Evolutionary conservation across 2,329 filamentous ascomycete genomes (phyloP).

Genomic region (Hymenoscyphus scutula): DNA sequence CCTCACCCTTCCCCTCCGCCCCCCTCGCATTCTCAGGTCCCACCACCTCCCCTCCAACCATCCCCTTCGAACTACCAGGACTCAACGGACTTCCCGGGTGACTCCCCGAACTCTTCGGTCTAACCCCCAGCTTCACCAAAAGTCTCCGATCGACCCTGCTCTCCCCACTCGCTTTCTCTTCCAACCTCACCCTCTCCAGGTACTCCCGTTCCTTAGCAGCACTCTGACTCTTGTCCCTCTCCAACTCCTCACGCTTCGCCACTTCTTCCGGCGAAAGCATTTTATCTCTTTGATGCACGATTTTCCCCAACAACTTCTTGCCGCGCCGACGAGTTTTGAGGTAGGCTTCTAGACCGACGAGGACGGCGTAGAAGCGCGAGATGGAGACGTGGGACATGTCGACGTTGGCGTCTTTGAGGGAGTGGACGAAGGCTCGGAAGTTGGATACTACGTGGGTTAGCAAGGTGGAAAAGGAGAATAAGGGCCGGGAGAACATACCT

Average conservation of each 20-base stretch:
- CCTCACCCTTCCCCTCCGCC: not conserved
- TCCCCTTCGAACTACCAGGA: constrained; percentile 5
- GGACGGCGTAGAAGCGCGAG: constrained; percentile 75
- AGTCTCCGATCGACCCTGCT: constrained; percentile 34
- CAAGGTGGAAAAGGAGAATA: not conserved
- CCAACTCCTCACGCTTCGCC: constrained; percentile 54
- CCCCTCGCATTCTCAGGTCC: not conserved
- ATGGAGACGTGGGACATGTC: constrained; percentile 79
- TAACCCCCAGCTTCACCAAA: constrained; percentile 42
- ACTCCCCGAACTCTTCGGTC: constrained; percentile 6
- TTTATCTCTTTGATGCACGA: constrained; percentile 55
- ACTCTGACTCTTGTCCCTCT: constrained; percentile 60
- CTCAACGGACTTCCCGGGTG: not conserved
- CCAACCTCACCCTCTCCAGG: constrained; percentile 33
- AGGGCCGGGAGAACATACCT: too few relatives aligned
- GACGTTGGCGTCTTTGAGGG: constrained; percentile 67
- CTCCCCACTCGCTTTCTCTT: constrained; percentile 23
- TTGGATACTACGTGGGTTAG: constrained; percentile 50
- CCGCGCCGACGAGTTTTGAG: constrained; percentile 62
- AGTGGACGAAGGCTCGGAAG: constrained; percentile 77
- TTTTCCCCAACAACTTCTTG: constrained; percentile 52
- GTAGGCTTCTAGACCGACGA: constrained; percentile 81
- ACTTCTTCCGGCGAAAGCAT: constrained; percentile 60
- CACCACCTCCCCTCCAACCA: not conserved
- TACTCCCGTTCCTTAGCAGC: constrained; percentile 50